phyloP scores from a whole-genome alignment of 129 eudicot species.

The Centaurea solstitialis region DNA sequence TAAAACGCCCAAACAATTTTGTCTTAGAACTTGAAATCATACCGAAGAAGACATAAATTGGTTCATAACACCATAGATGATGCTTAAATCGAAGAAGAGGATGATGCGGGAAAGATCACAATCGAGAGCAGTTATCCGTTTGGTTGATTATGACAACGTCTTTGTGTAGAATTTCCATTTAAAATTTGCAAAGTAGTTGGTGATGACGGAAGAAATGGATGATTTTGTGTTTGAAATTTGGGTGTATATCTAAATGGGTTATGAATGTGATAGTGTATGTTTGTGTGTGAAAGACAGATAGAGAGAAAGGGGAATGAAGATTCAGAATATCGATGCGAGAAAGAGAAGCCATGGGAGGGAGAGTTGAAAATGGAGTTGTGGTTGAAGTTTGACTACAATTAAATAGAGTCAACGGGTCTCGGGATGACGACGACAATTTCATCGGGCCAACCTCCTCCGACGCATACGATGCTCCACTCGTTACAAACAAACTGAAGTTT shows the following conservation, averaged over 20 bases:
- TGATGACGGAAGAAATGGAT: neutral
- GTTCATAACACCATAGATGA: conserved; percentile 73
- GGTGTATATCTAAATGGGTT: conserved; percentile 11
- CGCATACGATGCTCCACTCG: no score
- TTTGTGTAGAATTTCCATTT: conserved; percentile 66
- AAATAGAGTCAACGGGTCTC: no score
- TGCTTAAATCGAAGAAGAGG: conserved; percentile 75
- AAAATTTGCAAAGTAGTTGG: no score
- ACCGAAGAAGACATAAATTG: no score
- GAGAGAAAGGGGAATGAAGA: neutral
- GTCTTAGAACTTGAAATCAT: neutral
- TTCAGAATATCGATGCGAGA: conserved; percentile 32
- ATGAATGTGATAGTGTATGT: conserved; percentile 27
- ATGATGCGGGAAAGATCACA: conserved; percentile 95
- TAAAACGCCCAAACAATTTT: neutral
- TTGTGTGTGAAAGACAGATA: conserved; percentile 4
- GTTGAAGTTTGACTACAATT: conserved; percentile 3
- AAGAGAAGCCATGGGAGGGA: neutral
- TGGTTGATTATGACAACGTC: conserved; percentile 74
- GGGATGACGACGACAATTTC: no score
- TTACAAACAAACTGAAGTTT: no score
- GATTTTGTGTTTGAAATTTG: conserved; percentile 23
- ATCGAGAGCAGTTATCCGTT: conserved; percentile 69
- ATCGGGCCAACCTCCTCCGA: no score
- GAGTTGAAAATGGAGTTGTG: neutral